Conservation (phyloP, 345 rosid genomes). For the Schrenkiella parvula region DNA sequence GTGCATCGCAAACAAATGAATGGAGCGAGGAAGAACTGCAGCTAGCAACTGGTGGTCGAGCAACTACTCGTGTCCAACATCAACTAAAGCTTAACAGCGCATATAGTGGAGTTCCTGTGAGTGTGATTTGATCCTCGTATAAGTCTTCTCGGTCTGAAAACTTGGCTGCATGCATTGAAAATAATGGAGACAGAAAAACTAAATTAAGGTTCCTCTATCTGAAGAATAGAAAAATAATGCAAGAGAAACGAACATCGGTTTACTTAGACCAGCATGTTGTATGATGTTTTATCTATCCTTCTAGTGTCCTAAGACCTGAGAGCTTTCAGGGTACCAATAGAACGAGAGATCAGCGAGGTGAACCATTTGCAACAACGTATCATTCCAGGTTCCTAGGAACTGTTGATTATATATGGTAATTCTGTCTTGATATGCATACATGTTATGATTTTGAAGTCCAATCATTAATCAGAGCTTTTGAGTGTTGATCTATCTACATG, state of each 20-base stretch:
- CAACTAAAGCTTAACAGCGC: constrained; percentile 69
- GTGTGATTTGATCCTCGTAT: background rate
- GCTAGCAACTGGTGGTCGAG: constrained; percentile 65
- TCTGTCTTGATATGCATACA: background rate
- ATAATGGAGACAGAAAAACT: background rate
- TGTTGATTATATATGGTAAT: constrained; percentile 91
- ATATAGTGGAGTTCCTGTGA: constrained; percentile 68
- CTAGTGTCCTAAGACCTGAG: constrained; percentile 9
- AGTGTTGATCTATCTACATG: background rate
- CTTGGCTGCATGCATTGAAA: background rate
- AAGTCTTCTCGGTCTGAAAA: background rate
- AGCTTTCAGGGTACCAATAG: constrained; percentile 52
- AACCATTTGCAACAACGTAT: constrained; percentile 88
- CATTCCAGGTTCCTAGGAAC: constrained; percentile 89
- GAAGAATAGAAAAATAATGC: background rate
- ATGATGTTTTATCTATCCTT: constrained; percentile 7
- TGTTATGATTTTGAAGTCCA: background rate
- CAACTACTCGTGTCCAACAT: constrained; percentile 50
- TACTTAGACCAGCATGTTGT: background rate
- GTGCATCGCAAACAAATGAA: constrained; percentile 27
- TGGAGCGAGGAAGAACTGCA: constrained; percentile 74
- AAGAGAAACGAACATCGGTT: background rate
- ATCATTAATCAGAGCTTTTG: constrained; percentile 46
- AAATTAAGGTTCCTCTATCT: background rate
- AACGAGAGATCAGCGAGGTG: constrained; percentile 67